Percentiles rank a stretch among this genome's conserved stretches.
Evolutionary conservation across 768 basidiomycete genomes (phyloP).

Genomic region (Mycena sanguinolenta): DNA sequence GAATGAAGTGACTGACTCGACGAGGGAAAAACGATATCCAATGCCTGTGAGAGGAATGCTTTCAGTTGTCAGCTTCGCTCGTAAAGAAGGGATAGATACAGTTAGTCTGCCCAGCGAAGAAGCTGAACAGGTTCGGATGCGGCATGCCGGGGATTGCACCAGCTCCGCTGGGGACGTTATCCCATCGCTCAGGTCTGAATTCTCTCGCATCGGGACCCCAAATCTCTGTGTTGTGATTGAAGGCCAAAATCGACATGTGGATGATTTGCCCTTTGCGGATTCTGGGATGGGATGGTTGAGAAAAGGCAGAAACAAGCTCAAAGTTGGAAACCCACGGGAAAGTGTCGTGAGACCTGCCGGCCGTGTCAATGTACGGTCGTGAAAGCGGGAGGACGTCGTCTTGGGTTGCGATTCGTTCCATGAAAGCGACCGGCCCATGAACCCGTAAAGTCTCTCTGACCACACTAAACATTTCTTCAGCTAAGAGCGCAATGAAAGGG

Average conservation of each 20-base stretch:
- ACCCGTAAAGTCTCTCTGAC: conserved; percentile 72
- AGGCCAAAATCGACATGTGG: too few relatives aligned
- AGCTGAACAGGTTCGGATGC: conserved; percentile 72
- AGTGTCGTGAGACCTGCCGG: conserved; percentile 53
- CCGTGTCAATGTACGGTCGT: too few relatives aligned
- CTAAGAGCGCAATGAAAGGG: not conserved
- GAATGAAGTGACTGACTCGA: conserved; percentile 59
- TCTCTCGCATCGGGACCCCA: conserved; percentile 76
- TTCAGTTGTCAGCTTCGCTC: not conserved
- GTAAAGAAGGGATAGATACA: not conserved
- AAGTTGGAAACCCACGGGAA: conserved; percentile 58
- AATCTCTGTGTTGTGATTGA: conserved; percentile 60
- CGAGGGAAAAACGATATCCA: conserved; percentile 73
- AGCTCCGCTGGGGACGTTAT: conserved; percentile 58
- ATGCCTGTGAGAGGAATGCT: conserved; percentile 53
- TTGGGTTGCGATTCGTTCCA: conserved; percentile 58
- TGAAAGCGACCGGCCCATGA: conserved; percentile 64
- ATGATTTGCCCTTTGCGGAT: too few relatives aligned
- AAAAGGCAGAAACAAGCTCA: conserved; percentile 49
- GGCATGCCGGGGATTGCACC: too few relatives aligned
- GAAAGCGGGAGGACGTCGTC: conserved; percentile 70
- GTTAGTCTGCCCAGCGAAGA: conserved; percentile 63
- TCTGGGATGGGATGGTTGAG: too few relatives aligned
- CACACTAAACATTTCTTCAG: conserved; percentile 43
- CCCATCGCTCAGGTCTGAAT: conserved; percentile 81